A percentile compares a stretch with the other conserved stretches of the same genome.
Evolutionary conservation across 1,139 yeast species (phyloP).

Genomic region (Trichomonascaceae sp.): DNA sequence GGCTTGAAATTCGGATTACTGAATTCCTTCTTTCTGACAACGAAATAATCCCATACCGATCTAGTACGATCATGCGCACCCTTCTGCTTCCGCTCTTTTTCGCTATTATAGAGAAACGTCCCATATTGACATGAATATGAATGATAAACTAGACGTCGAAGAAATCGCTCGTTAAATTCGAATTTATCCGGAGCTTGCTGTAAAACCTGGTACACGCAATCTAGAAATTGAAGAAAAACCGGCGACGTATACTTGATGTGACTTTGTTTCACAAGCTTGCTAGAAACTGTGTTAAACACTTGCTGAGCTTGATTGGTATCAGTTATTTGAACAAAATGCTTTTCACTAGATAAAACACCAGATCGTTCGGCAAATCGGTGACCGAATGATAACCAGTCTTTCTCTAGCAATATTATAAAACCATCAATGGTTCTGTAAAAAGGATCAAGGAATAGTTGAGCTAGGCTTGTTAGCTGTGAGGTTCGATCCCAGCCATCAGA

Average conservation of each 20-base stretch:
- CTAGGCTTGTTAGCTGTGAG: conserved; percentile 76
- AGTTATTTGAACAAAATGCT: conserved; percentile 24
- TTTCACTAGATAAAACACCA: conserved; percentile 42
- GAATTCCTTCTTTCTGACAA: conserved; percentile 69
- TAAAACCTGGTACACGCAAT: conserved; percentile 74
- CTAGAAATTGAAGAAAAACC: conserved; percentile 87
- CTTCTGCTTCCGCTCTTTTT: conserved; percentile 49
- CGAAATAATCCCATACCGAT: conserved; percentile 92
- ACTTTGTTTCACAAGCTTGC: conserved; percentile 28
- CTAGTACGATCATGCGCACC: conserved; percentile 48
- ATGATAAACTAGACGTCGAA: conserved; percentile 79
- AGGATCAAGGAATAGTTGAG: conserved; percentile 87
- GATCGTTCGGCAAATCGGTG: conserved; percentile 81
- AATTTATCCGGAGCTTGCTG: conserved; percentile 66
- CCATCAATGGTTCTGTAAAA: conserved; percentile 83
- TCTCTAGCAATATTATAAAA: conserved; percentile 76
- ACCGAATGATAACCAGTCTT: conserved; percentile 95
- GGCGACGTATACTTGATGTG: conserved; percentile 67
- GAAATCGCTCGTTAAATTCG: conserved; percentile 83
- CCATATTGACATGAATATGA: conserved; percentile 94
- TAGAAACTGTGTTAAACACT: conserved; percentile 33
- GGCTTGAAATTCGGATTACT: conserved; percentile 43
- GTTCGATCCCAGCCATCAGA: conserved; percentile 99
- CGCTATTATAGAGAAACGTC: conserved; percentile 72
- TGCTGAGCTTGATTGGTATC: conserved; percentile 33